Percentiles rank a stretch among this genome's conserved stretches.
Evolutionary conservation across 805 yeast species (phyloP).

Genomic region (Ascoidea asiatica): DNA sequence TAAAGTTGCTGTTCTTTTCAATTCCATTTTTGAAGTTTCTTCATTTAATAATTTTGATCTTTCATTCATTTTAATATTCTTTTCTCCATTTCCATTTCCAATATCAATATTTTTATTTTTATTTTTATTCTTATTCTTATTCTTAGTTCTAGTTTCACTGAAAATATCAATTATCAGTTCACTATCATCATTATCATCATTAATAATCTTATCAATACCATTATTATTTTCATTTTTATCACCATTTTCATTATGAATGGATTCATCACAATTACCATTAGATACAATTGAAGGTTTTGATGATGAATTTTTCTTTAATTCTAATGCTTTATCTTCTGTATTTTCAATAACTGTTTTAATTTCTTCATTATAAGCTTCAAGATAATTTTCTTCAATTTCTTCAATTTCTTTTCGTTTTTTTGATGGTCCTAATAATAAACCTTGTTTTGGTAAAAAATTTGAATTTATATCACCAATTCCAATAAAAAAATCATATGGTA

Average conservation of each 20-base stretch:
- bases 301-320: neutral
- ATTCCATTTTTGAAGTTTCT: conserved; percentile 37
- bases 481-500: conserved; percentile 91
- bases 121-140: no score
- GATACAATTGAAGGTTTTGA: neutral
- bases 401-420: conserved; percentile 46
- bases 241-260: neutral
- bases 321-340: no score
- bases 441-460: conserved; percentile 76
- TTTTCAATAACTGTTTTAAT: conserved; percentile 1
- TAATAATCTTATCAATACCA: neutral
- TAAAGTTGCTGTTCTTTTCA: conserved; percentile 54
- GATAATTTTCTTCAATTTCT: conserved; percentile 33
- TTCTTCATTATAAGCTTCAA: conserved; percentile 7
- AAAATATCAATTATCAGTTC: no score
- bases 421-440: conserved; percentile 43
- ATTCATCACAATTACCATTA: neutral
- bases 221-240: no score
- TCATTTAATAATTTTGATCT: no score
- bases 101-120: no score
- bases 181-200: neutral
- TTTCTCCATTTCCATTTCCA: conserved; percentile 18
- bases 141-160: no score
- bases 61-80: no score
- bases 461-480: conserved; percentile 97